Percentiles rank a stretch among this genome's conserved stretches.
These are phyloP conservation scores for Agaricales sp. DNA, from an alignment of 1,284 basidiomycete species.

Conservation along the genomic window DNA sequence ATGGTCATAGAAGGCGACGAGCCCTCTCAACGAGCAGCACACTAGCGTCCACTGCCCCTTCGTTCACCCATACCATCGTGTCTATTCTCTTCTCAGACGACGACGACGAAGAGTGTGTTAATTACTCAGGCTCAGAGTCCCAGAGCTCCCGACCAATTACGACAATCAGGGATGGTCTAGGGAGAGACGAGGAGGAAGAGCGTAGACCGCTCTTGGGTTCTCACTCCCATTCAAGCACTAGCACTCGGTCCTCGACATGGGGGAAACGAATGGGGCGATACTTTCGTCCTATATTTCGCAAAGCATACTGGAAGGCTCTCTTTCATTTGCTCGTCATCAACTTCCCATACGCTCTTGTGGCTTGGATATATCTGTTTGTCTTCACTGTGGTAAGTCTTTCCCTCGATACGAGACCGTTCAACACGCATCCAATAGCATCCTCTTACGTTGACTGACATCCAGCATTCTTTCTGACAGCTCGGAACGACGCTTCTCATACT, in stretches of 20 bases:
- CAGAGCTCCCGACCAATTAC: too few species aligned
- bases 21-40: too few species aligned
- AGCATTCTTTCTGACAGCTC: conserved; percentile 28
- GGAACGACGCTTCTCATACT: conserved; percentile 69
- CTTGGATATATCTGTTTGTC: conserved; percentile 68
- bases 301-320: conserved; percentile 49
- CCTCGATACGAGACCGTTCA: conserved; percentile 4
- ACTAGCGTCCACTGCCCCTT: background rate
- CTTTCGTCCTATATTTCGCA: conserved; percentile 45
- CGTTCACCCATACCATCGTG: background rate
- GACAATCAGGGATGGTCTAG: too few species aligned
- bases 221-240: too few species aligned
- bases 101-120: background rate
- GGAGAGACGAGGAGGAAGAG: too few species aligned
- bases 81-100: background rate
- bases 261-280: conserved; percentile 36
- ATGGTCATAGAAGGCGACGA: too few species aligned
- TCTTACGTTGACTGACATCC: background rate
- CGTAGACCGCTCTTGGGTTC: too few species aligned
- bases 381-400: conserved; percentile 55
- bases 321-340: conserved; percentile 63
- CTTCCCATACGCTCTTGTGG: conserved; percentile 61
- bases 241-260: too few species aligned
- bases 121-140: too few species aligned
- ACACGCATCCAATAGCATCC: background rate